phyloP scores from a whole-genome alignment of 331 rosid species.

The Dryas integrifolia region DNA sequence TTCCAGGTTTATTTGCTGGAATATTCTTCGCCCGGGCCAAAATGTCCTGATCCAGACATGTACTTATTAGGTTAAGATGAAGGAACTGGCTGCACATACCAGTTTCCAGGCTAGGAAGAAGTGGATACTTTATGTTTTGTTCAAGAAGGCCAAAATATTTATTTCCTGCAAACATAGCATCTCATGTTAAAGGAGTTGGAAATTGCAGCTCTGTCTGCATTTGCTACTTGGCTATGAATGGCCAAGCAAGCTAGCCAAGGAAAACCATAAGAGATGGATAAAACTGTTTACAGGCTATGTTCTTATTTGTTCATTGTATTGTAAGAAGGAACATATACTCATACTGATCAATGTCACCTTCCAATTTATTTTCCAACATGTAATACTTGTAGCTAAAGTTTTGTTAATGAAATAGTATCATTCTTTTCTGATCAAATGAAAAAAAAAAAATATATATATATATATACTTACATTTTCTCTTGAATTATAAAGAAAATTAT shows the following conservation, averaged over 20 bases:
- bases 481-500: too few relatives aligned
- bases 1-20: constrained; percentile 87
- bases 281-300: background rate
- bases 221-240: background rate
- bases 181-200: constrained; percentile 3
- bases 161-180: background rate
- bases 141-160: background rate
- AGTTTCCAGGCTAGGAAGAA: background rate
- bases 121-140: background rate
- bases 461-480: background rate
- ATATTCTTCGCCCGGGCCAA: constrained; percentile 78
- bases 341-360: background rate
- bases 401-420: background rate
- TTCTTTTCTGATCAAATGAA: background rate
- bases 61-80: background rate
- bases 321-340: too few relatives aligned
- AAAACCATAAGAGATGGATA: background rate
- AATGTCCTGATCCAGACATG: constrained; percentile 39
- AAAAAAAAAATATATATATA: too few relatives aligned
- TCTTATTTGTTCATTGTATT: too few relatives aligned
- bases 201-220: background rate
- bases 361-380: background rate
- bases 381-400: background rate
- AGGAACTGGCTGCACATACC: background rate
- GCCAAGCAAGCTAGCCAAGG: background rate